phyloP scores from a whole-genome alignment of 2,329 filamentous ascomycete genomes.

The Periconia digitata region DNA sequence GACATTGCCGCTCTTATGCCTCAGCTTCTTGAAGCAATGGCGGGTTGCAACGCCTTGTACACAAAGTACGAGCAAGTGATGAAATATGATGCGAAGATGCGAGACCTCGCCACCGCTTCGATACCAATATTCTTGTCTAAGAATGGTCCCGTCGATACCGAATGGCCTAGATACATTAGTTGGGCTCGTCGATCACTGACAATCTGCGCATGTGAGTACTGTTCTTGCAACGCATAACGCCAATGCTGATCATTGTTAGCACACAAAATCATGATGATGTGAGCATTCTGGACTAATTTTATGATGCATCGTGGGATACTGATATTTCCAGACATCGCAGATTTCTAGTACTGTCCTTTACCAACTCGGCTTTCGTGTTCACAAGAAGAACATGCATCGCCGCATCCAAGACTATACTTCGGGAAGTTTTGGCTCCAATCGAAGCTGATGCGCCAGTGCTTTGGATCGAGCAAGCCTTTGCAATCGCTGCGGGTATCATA shows the following conservation, averaged over 20 bases:
- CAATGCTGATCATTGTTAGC: constrained; percentile 8
- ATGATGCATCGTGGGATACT: background rate
- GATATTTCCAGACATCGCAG: constrained; percentile 28
- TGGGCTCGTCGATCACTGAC: constrained; percentile 44
- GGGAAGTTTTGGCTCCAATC: constrained; percentile 36
- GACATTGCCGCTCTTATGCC: constrained; percentile 44
- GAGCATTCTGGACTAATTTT: too few relatives aligned
- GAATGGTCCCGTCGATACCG: constrained; percentile 27
- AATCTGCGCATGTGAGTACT: constrained; percentile 29
- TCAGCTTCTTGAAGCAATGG: constrained; percentile 39
- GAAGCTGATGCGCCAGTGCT: constrained; percentile 39
- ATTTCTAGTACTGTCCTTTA: constrained; percentile 43
- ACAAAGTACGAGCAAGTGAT: constrained; percentile 47
- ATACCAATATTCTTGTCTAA: constrained; percentile 37
- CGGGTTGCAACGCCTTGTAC: constrained; percentile 39
- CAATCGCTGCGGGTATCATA: constrained; percentile 45
- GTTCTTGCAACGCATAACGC: too few relatives aligned
- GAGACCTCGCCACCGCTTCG: constrained; percentile 36
- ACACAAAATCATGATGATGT: constrained; percentile 49
- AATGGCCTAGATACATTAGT: constrained; percentile 41
- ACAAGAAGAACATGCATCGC: constrained; percentile 45
- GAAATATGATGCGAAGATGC: constrained; percentile 41
- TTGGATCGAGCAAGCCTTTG: constrained; percentile 47
- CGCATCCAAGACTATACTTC: constrained; percentile 44
- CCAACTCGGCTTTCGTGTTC: constrained; percentile 41